Evolutionary conservation across 73 alveolate genomes (phyloP).

Genomic region (Paramecium primaurelia): DNA sequence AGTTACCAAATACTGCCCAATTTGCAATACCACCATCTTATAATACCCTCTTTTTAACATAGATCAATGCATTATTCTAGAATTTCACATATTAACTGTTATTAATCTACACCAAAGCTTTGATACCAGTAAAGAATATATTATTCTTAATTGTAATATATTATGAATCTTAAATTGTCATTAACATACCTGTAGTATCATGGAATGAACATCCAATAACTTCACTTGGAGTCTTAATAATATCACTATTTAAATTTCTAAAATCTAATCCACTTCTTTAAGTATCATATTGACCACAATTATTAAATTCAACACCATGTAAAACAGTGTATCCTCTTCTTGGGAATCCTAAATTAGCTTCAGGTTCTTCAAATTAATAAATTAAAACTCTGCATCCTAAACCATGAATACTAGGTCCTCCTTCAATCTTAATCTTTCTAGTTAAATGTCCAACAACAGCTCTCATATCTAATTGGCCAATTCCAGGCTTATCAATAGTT

Average conservation of each 20-base stretch:
- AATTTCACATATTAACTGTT: slow-evolving; percentile 24
- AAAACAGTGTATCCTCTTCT: slow-evolving; percentile 26
- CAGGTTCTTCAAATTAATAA: slow-evolving; percentile 9
- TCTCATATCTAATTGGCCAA: slow-evolving; percentile 52
- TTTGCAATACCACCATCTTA: not conserved
- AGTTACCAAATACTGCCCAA: slow-evolving; percentile 36
- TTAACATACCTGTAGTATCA: slow-evolving; percentile 34
- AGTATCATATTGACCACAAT: slow-evolving; percentile 48
- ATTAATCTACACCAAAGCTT: slow-evolving; percentile 44
- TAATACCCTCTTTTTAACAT: not conserved
- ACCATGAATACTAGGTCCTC: not conserved
- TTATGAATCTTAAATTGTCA: not conserved
- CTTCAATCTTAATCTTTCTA: slow-evolving; percentile 47
- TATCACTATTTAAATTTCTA: slow-evolving; percentile 21
- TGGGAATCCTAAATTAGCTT: not conserved
- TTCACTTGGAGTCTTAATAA: not conserved
- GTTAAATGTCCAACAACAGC: slow-evolving; percentile 50
- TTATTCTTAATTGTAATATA: not conserved
- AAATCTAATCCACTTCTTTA: slow-evolving; percentile 50
- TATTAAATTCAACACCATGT: slow-evolving; percentile 53
- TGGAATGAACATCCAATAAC: slow-evolving; percentile 49
- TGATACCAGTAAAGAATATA: slow-evolving; percentile 40
- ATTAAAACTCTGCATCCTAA: slow-evolving; percentile 46
- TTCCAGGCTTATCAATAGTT: slow-evolving; percentile 12
- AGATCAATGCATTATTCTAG: not conserved